These are phyloP conservation scores for Tuber magnatum DNA, from an alignment of 495 filamentous ascomycete species.

Conservation along the genomic window DNA sequence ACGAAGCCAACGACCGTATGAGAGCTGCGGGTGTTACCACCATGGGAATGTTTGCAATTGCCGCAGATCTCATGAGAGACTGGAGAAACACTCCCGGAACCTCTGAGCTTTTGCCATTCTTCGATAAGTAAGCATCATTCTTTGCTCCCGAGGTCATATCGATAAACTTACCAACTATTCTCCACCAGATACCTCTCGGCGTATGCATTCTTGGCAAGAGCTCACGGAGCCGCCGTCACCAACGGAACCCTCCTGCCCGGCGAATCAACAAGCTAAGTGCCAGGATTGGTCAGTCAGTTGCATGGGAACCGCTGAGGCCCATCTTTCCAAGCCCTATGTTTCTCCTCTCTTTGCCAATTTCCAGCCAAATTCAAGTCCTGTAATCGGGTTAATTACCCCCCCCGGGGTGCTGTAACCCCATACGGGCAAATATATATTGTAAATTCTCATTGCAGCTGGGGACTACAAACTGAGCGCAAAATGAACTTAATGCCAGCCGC, in stretches of 20 bases:
- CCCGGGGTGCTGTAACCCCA: background rate
- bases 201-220: slow-evolving; percentile 47
- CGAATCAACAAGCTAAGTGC: slow-evolving; percentile 37
- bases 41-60: slow-evolving; percentile 59
- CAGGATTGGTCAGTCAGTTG: background rate
- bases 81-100: slow-evolving; percentile 65
- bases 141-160: background rate
- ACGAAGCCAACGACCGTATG: slow-evolving; percentile 61
- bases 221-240: slow-evolving; percentile 44
- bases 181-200: slow-evolving; percentile 43
- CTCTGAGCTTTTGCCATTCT: slow-evolving; percentile 54
- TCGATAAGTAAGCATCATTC: slow-evolving; percentile 51
- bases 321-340: background rate
- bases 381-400: background rate
- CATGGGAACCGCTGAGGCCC: background rate
- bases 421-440: background rate
- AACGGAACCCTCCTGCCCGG: slow-evolving; percentile 47
- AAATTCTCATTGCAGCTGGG: background rate
- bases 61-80: slow-evolving; percentile 69
- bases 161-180: slow-evolving; percentile 8
- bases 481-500: background rate
- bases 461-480: background rate
- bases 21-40: slow-evolving; percentile 58
- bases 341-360: background rate
- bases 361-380: background rate